Evolutionary conservation across 768 basidiomycete species (phyloP), one percentile per base, ranked within the genome.

Genomic region (Leccinum imitatum): DNA sequence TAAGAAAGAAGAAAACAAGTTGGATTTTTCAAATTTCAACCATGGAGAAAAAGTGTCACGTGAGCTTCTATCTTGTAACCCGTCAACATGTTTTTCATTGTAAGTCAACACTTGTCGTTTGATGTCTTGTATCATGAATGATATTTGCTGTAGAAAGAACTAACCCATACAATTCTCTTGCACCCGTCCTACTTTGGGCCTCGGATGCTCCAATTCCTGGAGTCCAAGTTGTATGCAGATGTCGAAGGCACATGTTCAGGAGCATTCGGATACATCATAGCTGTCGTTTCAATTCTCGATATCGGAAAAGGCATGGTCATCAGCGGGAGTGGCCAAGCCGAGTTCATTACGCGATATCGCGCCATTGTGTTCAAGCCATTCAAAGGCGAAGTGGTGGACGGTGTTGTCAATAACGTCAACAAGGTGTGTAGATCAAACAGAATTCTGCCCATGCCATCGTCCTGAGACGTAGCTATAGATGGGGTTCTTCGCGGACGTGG

Each of bases 281-380:
- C 91, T 33, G 92, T 95, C 51, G 89, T 94, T 33, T 91, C 89
- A 21, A 93, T 96, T 66, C 80, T 91, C 53, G 92, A 95, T 68
- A 93, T 95, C 57, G 94, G 93, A 35, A 90, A 92, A 75, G 95
- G 95, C 9, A 91, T 93, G 83, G 90, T 98, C 14, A 78, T 96
- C 50, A 86, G 89, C 57, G 93, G 93, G 8, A 94, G 89, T 35
- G 96, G 95, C 1, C 93, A 96, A 76, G 97, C 97, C 5, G 93
- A 98, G 77, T 99, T 99, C 74, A 83, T 93, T 63, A 93, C 94
- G 21, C 82, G 90, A 57, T 99, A 98, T 76, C 87, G 90, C 27
- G 97, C 97, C 6, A 94, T 99, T 64, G 96, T 99, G 19, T 98
- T 97, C 84, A 95, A 98, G 75, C 97, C 97, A n/a, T 98, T 98